These are phyloP conservation scores for Golubevia sp. DNA, from an alignment of 1,284 basidiomycete genomes.

Conservation along the genomic window DNA sequence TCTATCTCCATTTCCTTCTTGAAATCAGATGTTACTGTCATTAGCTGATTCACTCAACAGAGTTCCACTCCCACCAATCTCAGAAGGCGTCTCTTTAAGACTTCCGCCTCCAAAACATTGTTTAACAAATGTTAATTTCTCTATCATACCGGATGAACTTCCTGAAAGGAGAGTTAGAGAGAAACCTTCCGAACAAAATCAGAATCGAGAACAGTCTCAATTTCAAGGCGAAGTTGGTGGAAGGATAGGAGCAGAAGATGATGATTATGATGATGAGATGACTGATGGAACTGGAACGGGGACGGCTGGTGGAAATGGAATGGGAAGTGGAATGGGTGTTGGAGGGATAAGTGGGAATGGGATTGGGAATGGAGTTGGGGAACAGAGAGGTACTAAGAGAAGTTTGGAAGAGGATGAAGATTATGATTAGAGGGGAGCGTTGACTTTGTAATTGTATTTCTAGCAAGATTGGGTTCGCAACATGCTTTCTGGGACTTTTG, in stretches of 20 bases:
- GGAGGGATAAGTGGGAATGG: background rate
- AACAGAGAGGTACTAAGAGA: slow-evolving; percentile 37
- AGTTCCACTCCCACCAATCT: slow-evolving; percentile 49
- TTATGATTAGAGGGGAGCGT: slow-evolving; percentile 30
- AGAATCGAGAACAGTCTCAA: background rate
- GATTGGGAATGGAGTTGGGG: background rate
- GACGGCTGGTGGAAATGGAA: background rate
- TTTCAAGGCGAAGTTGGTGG: background rate
- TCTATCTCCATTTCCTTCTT: too few relatives aligned
- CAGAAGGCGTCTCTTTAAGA: slow-evolving; percentile 46
- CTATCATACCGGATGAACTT: slow-evolving; percentile 44
- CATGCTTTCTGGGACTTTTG: slow-evolving; percentile 15
- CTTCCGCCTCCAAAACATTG: slow-evolving; percentile 51
- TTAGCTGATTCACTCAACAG: slow-evolving; percentile 48
- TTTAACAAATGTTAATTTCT: slow-evolving; percentile 53
- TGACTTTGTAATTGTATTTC: slow-evolving; percentile 1
- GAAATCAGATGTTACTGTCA: slow-evolving; percentile 36
- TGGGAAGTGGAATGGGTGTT: background rate
- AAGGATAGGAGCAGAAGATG: slow-evolving; percentile 7
- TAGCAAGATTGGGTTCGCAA: background rate
- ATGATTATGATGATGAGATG: background rate
- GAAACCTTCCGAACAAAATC: slow-evolving; percentile 6
- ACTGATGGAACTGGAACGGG: background rate
- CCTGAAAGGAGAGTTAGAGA: slow-evolving; percentile 17
- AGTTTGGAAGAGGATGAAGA: slow-evolving; percentile 57